Percentiles rank a stretch among this genome's conserved stretches.
Conservation (phyloP, 1,139 yeast species). For the Scheffersomyces cryptocercus region DNA sequence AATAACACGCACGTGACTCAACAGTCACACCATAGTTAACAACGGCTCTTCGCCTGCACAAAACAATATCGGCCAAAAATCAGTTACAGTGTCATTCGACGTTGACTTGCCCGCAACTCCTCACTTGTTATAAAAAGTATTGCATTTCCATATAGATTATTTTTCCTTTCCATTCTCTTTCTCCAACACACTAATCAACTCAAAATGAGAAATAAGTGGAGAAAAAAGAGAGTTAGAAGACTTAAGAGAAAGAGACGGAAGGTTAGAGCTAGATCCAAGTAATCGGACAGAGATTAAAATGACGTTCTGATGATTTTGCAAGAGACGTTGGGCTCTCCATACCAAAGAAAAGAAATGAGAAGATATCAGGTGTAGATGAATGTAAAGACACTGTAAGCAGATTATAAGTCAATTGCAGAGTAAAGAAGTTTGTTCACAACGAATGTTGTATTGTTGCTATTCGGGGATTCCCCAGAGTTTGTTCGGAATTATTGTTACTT, state of each 20-base stretch:
- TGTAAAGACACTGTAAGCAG: too few species aligned
- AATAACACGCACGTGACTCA: constrained; percentile 4
- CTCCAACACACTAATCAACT: constrained; percentile 29
- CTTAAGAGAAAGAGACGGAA: constrained; percentile 99
- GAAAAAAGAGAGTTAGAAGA: constrained; percentile 99
- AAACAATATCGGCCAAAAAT: neutral
- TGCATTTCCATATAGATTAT: constrained; percentile 11
- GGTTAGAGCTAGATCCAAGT: constrained; percentile 99
- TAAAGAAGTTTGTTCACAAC: too few species aligned
- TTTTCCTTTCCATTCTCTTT: constrained; percentile 12
- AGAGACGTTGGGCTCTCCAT: constrained; percentile 1
- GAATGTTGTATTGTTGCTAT: too few species aligned
- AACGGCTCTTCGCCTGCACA: neutral
- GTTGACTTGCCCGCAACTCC: constrained; percentile 5
- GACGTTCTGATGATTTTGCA: neutral
- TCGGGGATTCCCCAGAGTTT: too few species aligned
- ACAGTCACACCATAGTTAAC: constrained; percentile 1
- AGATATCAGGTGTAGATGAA: neutral
- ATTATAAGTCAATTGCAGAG: too few species aligned
- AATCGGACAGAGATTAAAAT: constrained; percentile 52
- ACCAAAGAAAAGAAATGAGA: neutral
- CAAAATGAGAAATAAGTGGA: constrained; percentile 91
- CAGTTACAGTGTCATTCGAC: constrained; percentile 1
- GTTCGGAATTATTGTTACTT: constrained; percentile 7
- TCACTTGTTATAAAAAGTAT: constrained; percentile 10